These are phyloP conservation scores for Colletotrichum sansevieriae DNA, from an alignment of 2,329 filamentous ascomycete genomes.

Conservation along the genomic window DNA sequence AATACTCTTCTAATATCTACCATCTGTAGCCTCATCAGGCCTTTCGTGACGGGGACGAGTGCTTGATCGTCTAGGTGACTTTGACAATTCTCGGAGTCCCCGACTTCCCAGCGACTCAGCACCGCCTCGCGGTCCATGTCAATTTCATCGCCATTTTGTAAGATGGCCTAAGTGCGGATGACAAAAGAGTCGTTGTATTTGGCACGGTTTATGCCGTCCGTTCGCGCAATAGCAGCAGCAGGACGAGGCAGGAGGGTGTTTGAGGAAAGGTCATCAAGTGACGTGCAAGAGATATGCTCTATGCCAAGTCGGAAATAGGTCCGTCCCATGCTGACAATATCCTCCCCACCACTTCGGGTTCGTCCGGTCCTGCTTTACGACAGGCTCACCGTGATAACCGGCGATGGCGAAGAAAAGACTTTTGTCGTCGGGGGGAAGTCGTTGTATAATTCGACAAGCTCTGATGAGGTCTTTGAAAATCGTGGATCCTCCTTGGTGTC, in stretches of 20 bases:
- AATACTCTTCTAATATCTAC: too few species aligned
- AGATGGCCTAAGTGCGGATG: not conserved
- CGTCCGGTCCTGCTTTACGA: conserved; percentile 42
- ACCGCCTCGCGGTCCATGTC: not conserved
- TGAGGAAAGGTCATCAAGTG: not conserved
- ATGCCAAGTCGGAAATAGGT: conserved; percentile 49
- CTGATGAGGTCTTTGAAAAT: conserved; percentile 10
- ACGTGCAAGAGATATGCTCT: conserved; percentile 45
- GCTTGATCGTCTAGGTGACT: not conserved
- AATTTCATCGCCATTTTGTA: not conserved
- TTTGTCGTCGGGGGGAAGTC: conserved; percentile 27
- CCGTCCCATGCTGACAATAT: conserved; percentile 49
- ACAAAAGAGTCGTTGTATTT: not conserved
- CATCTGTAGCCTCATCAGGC: too few species aligned
- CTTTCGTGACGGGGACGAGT: too few species aligned
- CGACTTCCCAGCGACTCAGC: not conserved
- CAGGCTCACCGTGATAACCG: conserved; percentile 48
- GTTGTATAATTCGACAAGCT: conserved; percentile 22
- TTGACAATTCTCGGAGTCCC: not conserved
- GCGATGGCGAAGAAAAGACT: conserved; percentile 48
- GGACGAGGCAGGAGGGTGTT: not conserved
- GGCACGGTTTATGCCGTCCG: not conserved
- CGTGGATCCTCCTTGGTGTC: too few species aligned
- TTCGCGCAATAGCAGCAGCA: not conserved
- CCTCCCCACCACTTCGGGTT: conserved; percentile 47